Evolutionary conservation across 306 rosid genomes (phyloP).

Genomic region (Cicer cuneatum): DNA sequence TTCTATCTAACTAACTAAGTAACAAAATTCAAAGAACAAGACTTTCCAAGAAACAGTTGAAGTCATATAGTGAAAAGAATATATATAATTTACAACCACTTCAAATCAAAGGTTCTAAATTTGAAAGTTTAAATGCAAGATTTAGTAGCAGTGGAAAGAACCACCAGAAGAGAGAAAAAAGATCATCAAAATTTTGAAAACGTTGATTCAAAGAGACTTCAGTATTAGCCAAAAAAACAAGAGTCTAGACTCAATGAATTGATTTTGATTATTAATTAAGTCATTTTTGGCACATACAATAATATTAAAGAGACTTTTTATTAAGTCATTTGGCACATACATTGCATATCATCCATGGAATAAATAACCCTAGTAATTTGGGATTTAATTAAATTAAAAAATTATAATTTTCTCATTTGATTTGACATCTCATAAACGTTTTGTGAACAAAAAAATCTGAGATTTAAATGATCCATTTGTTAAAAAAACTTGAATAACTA

Average conservation of each 20-base stretch:
- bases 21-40: conserved; percentile 50
- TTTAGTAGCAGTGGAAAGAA: conserved; percentile 49
- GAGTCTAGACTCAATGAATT: conserved; percentile 27
- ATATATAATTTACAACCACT: conserved; percentile 32
- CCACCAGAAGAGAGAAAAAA: conserved; percentile 42
- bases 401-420: too few relatives aligned
- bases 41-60: conserved; percentile 46
- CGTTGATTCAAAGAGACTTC: conserved; percentile 80
- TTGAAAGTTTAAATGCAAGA: conserved; percentile 40
- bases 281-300: background rate
- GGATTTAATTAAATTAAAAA: too few relatives aligned
- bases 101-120: conserved; percentile 45
- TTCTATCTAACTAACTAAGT: background rate
- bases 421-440: too few relatives aligned
- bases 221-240: conserved; percentile 48
- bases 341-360: too few relatives aligned
- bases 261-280: conserved; percentile 28
- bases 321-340: too few relatives aligned
- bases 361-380: too few relatives aligned
- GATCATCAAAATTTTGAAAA: conserved; percentile 46
- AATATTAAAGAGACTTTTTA: background rate
- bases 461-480: too few relatives aligned
- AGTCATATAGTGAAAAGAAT: background rate
- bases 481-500: too few relatives aligned
- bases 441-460: too few relatives aligned